Evolutionary conservation across 169 alveolate species (phyloP).

Genomic region (Eimeria praecox): DNA sequence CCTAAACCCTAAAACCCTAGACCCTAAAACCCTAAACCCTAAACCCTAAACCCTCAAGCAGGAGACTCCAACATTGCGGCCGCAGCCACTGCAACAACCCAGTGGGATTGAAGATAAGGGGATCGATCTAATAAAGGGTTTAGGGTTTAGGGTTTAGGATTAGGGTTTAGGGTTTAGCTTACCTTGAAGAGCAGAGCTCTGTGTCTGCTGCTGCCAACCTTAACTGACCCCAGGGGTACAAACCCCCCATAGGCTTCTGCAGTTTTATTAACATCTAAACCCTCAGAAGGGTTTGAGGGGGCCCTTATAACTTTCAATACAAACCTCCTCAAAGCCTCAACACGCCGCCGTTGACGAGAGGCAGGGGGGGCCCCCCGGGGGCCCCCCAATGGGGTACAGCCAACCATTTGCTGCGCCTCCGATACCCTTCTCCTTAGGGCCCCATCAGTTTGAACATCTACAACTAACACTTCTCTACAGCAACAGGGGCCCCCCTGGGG

Average conservation of each 20-base stretch:
- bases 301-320: constrained; percentile 1
- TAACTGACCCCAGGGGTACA: constrained; percentile 43
- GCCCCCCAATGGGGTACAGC: constrained; percentile 21
- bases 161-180: background rate
- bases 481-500: constrained; percentile 45
- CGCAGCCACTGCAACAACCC: too few relatives aligned
- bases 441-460: constrained; percentile 75
- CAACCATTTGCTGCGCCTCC: constrained; percentile 56
- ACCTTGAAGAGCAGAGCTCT: constrained; percentile 77
- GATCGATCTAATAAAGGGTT: background rate
- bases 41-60: too few relatives aligned
- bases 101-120: background rate
- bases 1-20: background rate
- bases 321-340: constrained; percentile 54
- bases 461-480: constrained; percentile 68
- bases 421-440: constrained; percentile 59
- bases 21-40: too few relatives aligned
- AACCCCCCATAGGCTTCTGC: constrained; percentile 53
- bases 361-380: constrained; percentile 54
- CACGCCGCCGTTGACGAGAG: constrained; percentile 23
- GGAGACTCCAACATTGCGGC: too few relatives aligned
- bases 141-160: background rate
- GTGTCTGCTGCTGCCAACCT: constrained; percentile 52
- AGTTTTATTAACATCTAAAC: constrained; percentile 4
- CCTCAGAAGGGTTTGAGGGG: constrained; percentile 10